phyloP scores from a whole-genome alignment of 2,329 filamentous ascomycete species.

The Fusarium redolens region DNA sequence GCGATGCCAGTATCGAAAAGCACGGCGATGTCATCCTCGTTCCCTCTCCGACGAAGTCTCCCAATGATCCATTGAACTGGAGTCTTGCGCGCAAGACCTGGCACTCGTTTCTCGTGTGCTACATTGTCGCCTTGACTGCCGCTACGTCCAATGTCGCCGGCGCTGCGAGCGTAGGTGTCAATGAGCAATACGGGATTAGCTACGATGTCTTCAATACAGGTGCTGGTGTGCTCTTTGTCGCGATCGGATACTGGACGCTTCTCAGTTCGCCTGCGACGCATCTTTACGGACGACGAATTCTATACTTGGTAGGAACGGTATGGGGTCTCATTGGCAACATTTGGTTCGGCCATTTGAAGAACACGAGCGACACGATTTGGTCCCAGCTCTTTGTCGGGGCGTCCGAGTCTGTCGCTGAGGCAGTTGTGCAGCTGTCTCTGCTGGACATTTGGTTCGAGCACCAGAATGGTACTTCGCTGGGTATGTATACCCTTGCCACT shows the following conservation, averaged over 20 bases:
- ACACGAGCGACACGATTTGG: constrained; percentile 61
- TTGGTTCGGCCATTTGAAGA: constrained; percentile 62
- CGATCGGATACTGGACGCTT: constrained; percentile 66
- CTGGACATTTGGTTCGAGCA: constrained; percentile 70
- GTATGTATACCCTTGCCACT: constrained; percentile 66
- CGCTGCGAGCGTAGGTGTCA: constrained; percentile 61
- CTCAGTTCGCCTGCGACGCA: constrained; percentile 64
- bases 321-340: constrained; percentile 62
- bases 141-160: constrained; percentile 68
- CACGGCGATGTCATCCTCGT: constrained; percentile 61
- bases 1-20: constrained; percentile 42
- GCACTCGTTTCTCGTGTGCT: constrained; percentile 63
- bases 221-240: constrained; percentile 66
- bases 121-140: constrained; percentile 65
- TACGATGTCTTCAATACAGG: constrained; percentile 66
- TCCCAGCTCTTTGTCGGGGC: constrained; percentile 68
- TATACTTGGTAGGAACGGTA: constrained; percentile 64
- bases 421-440: constrained; percentile 66
- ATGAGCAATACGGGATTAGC: constrained; percentile 61
- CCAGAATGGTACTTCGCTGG: constrained; percentile 64
- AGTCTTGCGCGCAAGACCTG: constrained; percentile 59
- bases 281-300: constrained; percentile 64
- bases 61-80: constrained; percentile 66
- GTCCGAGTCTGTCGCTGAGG: constrained; percentile 67
- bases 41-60: constrained; percentile 63